Evolutionary conservation across 2,329 filamentous ascomycete genomes (phyloP).

Genomic region (Aspergillus persii): DNA sequence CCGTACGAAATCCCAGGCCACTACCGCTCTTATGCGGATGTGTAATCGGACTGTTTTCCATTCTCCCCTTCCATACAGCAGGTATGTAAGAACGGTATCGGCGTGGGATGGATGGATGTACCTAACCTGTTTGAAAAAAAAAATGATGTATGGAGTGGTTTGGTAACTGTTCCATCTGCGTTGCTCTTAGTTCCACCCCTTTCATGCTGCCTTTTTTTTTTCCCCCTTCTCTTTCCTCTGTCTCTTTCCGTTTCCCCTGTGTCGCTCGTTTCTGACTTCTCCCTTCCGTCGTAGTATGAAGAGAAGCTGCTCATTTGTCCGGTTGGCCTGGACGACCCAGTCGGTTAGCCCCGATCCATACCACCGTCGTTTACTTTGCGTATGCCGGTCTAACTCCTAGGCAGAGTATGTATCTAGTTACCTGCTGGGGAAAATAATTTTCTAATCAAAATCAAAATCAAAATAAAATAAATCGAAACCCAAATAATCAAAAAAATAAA

Average conservation of each 20-base stretch:
- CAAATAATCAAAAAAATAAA: constrained; percentile 1
- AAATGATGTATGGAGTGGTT: constrained; percentile 12
- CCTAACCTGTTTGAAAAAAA: constrained; percentile 1
- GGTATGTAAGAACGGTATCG: neutral
- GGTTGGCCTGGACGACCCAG: constrained; percentile 18
- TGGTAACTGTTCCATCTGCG: constrained; percentile 9
- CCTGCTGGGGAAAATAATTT: constrained; percentile 18
- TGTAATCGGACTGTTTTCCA: constrained; percentile 9
- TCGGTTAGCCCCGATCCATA: constrained; percentile 26
- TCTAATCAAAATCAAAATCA: constrained; percentile 15
- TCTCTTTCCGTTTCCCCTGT: neutral
- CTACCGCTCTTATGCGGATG: constrained; percentile 7
- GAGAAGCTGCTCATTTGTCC: constrained; percentile 16
- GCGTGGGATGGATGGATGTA: neutral
- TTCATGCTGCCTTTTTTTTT: constrained; percentile 10
- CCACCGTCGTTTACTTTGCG: constrained; percentile 12
- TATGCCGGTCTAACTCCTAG: neutral
- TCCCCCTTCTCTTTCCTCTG: neutral
- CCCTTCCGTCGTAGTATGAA: constrained; percentile 12
- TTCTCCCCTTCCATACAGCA: neutral
- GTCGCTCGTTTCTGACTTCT: constrained; percentile 8
- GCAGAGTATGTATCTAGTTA: constrained; percentile 1
- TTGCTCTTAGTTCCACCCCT: constrained; percentile 23
- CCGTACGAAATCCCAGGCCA: constrained; percentile 6
- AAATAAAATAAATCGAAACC: constrained; percentile 2